phyloP scores from a whole-genome alignment of 495 filamentous ascomycete species.

The Lophium mytilinum region DNA sequence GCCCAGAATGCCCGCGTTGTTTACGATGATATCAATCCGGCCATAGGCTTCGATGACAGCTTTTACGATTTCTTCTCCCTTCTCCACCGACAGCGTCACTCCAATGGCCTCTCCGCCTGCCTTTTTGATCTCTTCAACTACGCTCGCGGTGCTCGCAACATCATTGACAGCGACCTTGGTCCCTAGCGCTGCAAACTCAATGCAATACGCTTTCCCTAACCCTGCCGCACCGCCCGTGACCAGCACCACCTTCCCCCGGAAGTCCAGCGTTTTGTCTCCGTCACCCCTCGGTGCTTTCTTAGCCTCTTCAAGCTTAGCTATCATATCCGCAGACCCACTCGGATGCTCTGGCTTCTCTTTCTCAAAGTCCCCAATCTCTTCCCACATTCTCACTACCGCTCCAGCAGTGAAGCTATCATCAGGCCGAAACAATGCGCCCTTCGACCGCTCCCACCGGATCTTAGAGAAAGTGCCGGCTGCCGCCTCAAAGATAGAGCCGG shows the following conservation, averaged over 20 bases:
- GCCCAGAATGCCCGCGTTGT: slow-evolving; percentile 94
- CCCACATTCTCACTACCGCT: slow-evolving; percentile 82
- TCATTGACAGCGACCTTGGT: slow-evolving; percentile 96
- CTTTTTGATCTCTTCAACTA: slow-evolving; percentile 87
- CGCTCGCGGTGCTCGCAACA: slow-evolving; percentile 77
- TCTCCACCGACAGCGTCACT: slow-evolving; percentile 88
- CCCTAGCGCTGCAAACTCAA: slow-evolving; percentile 83
- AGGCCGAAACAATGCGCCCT: slow-evolving; percentile 82
- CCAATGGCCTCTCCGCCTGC: slow-evolving; percentile 87
- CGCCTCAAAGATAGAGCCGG: slow-evolving; percentile 84
- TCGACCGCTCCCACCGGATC: slow-evolving; percentile 89
- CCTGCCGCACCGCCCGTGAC: slow-evolving; percentile 90
- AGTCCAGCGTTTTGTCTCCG: slow-evolving; percentile 69
- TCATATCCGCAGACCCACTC: slow-evolving; percentile 76
- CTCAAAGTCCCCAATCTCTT: slow-evolving; percentile 78
- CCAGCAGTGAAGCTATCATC: slow-evolving; percentile 82
- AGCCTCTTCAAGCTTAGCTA: slow-evolving; percentile 78
- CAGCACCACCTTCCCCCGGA: slow-evolving; percentile 83
- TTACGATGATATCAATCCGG: slow-evolving; percentile 87
- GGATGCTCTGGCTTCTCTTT: slow-evolving; percentile 62
- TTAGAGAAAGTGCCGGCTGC: slow-evolving; percentile 92
- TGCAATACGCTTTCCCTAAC: slow-evolving; percentile 84
- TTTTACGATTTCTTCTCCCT: slow-evolving; percentile 89
- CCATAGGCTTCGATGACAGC: slow-evolving; percentile 88
- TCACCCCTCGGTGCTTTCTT: slow-evolving; percentile 60